Conservation (phyloP, 306 rosid genomes). For the Vicia sativa region DNA sequence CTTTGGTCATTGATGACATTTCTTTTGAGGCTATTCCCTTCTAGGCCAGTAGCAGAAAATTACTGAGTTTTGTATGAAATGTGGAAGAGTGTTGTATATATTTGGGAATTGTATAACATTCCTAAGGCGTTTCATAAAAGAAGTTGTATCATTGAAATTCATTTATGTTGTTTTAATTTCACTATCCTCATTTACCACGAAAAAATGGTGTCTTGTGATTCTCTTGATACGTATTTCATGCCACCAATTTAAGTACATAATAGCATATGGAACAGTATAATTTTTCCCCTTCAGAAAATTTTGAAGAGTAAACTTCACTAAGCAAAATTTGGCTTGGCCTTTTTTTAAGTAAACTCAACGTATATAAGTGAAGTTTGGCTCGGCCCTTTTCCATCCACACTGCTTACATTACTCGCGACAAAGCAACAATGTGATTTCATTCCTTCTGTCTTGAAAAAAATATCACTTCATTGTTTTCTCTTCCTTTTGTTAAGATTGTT, state of each 20-base stretch:
- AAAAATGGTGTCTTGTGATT: neutral
- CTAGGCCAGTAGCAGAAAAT: slow-evolving; percentile 83
- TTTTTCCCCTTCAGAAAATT: neutral
- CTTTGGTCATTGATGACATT: slow-evolving; percentile 85
- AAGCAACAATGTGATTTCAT: neutral
- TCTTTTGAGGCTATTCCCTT: slow-evolving; percentile 91
- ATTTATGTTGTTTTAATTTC: slow-evolving; percentile 3
- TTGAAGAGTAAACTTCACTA: no score
- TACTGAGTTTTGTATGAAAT: slow-evolving; percentile 52
- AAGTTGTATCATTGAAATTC: neutral
- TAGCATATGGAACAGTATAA: neutral
- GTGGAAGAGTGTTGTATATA: slow-evolving; percentile 39
- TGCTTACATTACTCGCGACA: neutral
- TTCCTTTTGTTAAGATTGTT: neutral
- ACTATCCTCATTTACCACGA: slow-evolving; percentile 6
- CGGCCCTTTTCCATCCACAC: no score
- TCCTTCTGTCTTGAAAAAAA: neutral
- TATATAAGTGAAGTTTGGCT: no score
- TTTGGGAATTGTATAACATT: neutral
- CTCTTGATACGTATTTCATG: neutral
- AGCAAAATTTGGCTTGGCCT: no score
- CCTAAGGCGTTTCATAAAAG: slow-evolving; percentile 29
- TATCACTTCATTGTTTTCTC: neutral
- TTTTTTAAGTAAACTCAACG: no score
- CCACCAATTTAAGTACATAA: neutral